Base-by-base conservation (phyloP, 2,329 filamentous ascomycete genomes). In the Fusarium mangiferae region DNA sequence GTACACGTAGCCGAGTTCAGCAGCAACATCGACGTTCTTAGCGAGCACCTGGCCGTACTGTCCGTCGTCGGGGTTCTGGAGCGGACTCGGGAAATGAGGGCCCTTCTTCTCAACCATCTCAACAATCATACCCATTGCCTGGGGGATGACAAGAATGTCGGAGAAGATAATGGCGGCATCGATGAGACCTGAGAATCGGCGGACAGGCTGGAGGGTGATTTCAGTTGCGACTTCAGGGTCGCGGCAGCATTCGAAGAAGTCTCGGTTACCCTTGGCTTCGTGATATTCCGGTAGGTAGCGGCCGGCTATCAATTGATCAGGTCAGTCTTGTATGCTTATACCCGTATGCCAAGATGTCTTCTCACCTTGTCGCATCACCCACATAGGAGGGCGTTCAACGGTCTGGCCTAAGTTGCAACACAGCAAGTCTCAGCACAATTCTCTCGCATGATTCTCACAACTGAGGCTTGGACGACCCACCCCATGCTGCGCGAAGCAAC, bases 81-180 rank as follows among this genome's bases (percentile, higher is more conserved):
- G 87, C 20, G 96, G 96, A 52, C 93, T 86, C 1, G 96, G 96
- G 82, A 99, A 99, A 82, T 97, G 94, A 17, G 96, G 96, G 1
- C 96, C 96, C 83, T 98, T 97, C 85, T 96, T 97, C 83, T 98
- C 95, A 17, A 98, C 88, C 96, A 99, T 99, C 83, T 98, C 93
- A 35, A 99, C 96, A n/a, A 89, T 88, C 96, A 99, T 99, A 2
- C 96, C 96, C 90, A 99, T 94, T 38, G 96, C 96, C 85, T 99
- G 96, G 1, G 96, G 96, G 72, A 99, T 95, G 51, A 99, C 96
- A 42, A 99, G 90, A 75, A 99, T 99, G 82, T 99, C 96, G 64
- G 94, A 98, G 88, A 99, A 99, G 83, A 99, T 99, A 80, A 99
- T 99, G 68, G 96, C 95, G 35, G 95, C 96, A 83, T 99, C 96